Evolutionary conservation across 2,329 filamentous ascomycete genomes (phyloP).

Genomic region (Fonsecaea monophora): DNA sequence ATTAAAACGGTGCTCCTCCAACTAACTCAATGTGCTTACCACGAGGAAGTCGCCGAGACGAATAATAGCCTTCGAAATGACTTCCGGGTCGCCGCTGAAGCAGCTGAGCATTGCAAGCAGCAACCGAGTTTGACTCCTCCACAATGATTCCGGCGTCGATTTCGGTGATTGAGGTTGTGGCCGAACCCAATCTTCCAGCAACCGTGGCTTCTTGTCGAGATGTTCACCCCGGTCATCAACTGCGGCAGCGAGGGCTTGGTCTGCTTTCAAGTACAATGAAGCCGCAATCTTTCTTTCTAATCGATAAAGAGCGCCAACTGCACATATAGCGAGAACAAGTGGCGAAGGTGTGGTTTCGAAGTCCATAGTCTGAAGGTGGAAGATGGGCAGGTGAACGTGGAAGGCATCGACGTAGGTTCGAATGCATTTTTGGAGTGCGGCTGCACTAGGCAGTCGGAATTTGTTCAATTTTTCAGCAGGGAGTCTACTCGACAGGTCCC

Average conservation of each 20-base stretch:
- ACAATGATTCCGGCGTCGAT: constrained; percentile 36
- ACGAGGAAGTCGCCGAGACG: constrained; percentile 33
- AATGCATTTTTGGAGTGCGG: constrained; percentile 42
- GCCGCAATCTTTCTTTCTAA: constrained; percentile 44
- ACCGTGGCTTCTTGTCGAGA: constrained; percentile 23
- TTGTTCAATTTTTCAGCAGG: constrained; percentile 16
- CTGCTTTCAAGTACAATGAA: constrained; percentile 30
- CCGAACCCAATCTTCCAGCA: constrained; percentile 31
- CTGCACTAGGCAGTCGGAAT: constrained; percentile 26
- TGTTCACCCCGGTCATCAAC: constrained; percentile 12
- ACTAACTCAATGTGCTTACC: constrained; percentile 6
- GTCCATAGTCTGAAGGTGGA: constrained; percentile 45
- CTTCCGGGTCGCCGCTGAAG: constrained; percentile 41
- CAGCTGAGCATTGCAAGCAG: constrained; percentile 43
- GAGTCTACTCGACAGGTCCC: constrained; percentile 30
- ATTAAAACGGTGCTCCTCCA: not conserved
- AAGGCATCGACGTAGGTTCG: constrained; percentile 45
- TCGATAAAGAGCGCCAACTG: constrained; percentile 46
- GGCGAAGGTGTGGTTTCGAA: constrained; percentile 42
- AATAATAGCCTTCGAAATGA: constrained; percentile 39
- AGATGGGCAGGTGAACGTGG: constrained; percentile 46
- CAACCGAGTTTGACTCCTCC: constrained; percentile 44
- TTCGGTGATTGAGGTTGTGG: constrained; percentile 15
- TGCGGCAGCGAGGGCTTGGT: constrained; percentile 22
- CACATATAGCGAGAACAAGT: constrained; percentile 46